Base-by-base conservation (phyloP, 371 early-diverging fungal species). In the Circinella minor region DNA sequence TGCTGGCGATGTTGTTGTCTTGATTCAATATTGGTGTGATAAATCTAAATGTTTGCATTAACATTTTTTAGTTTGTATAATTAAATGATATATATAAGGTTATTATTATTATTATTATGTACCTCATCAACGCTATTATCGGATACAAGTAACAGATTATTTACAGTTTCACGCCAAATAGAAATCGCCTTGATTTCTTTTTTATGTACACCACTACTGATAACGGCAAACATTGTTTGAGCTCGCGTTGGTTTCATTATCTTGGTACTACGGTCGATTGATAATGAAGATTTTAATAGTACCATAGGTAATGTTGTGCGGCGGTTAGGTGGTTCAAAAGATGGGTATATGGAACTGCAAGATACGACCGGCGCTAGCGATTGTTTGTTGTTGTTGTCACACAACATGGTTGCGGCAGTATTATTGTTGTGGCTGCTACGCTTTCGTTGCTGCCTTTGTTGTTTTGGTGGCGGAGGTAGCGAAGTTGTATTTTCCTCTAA, bases 111-210 rank as follows among this genome's bases (percentile, higher is more conserved):
- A 34, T 57, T 27, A 8, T 18, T 18, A 57, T 34, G 1, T 57
- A 57, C 57, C 57, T 57, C 57, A 14, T 57, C 34, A 4, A 1
- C 51, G 15, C 15, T 51, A 51, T 51, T 8, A 13, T 51, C 51
- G 7, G 51, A 51, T 13, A 27, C 20, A 18, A 57, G 57, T n/a
- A 57, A 57, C 7, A 69, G 43, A 14, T 70, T 65, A 36, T 64
- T 66, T 36, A 72, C 67, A 13, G 68, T 68, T 43, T 72, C 36
- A 37, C 68, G 72, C 72, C 72, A 72, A 38, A 72, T 38, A 43
- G 64, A 57, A 14, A 72, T 61, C 6, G 72, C 72, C 48, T 65
- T 72, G 36, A 54, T 54, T 68, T 72, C 72, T 47, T 72, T 72
- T 54, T 65, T 67, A 4, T 68, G 72, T 10, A 57, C 27, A 34